Evolutionary conservation across 768 basidiomycete species (phyloP), one percentile per base, ranked within the genome.

Genomic region (Trametes gibbosa): DNA sequence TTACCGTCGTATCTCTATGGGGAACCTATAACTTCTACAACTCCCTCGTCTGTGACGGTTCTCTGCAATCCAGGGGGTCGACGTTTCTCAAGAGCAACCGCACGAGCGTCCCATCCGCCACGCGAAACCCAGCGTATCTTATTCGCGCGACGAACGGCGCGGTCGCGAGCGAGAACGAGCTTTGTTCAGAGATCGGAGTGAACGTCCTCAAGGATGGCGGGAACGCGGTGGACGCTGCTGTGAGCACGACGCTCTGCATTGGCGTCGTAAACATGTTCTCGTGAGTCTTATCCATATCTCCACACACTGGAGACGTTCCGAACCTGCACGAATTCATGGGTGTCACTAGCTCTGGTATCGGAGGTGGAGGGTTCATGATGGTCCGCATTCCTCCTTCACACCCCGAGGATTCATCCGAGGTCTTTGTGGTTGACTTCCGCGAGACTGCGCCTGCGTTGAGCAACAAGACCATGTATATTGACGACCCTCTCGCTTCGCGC

Each of bases 211-310:
- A 84, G 74, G 81, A 84, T 8, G 95, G 94, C 25, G 96, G 96
- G 17, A 95, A 90, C 66, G 95, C 95, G 0, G 84, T 96, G 16
- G 96, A 98, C 64, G 87, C 96, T 0, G 89, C 85, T 0, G 84
- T 98, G 53, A 83, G 85, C 21, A 81, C 90, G 0, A 84, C 87
- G 0, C 76, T 98, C 24, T 98, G 96, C 69, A 76, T 76, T 34
- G 89, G 90, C 5, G 87, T 91, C 2, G 84, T 93, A 50, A 95
- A 94, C 71, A 92, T 92, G 86, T 97, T 95, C 70, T 92, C 91
- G 81, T 94, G 67, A 69, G 84, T 80, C 8, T 19, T 19, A 10
- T 32, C 45, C 45, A 23, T 27, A 8, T 10, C 27, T 17, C 14
- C 14, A 4, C n/a, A 29, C 39, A 65, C 34, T 19, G 29, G 29